Base-by-base conservation (phyloP, 2,329 filamentous ascomycete genomes). In the Thelonectria blattea region DNA sequence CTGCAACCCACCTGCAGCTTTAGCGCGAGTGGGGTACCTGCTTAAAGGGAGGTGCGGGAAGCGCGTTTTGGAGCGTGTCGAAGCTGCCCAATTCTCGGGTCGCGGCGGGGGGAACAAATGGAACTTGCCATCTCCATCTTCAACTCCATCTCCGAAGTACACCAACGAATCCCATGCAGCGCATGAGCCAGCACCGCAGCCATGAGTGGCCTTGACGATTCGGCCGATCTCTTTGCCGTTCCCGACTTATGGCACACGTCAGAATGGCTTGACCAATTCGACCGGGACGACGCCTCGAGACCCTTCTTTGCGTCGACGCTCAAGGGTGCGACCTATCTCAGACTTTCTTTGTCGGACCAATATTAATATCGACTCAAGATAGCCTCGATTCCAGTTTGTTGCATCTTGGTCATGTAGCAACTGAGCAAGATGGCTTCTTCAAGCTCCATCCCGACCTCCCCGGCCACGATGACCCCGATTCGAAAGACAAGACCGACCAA, bases 161-260 rank as follows among this genome's bases (percentile, higher is more conserved):
- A 37, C 5, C 34, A 37, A 3, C 34, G 15, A 14, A 11, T 37
- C 58, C 49, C 37, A 68, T 71, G 64, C 58, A 53, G n/a, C 18
- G n/a, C 22, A 24, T 56, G 15, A 57, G 39, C 18, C 11, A n/a
- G n/a, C 15, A 56, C 32, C 54, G 32, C 10, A 24, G 71, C 58
- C 60, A 77, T 76, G 74, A 65, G 64, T 61, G 60, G 77, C 61
- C 73, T 80, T 54, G 74, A 80, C 61, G 77, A 81, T 42, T 71
- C 75, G 55, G 79, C 83, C 49, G 76, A 88, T 70, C 81, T 88
- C 32, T 91, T 91, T 70, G 82, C 83, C 41, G 85, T 88, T 47
- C 85, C 86, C 41, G 81, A 88, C 69, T 82, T 90, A 62, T 86
- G 83, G 82, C 79, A 78, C 56, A 76, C 81, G 24, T 86, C 88